Evolutionary conservation across 1,284 basidiomycete species (phyloP).

Genomic region (Ganoderma sp.): DNA sequence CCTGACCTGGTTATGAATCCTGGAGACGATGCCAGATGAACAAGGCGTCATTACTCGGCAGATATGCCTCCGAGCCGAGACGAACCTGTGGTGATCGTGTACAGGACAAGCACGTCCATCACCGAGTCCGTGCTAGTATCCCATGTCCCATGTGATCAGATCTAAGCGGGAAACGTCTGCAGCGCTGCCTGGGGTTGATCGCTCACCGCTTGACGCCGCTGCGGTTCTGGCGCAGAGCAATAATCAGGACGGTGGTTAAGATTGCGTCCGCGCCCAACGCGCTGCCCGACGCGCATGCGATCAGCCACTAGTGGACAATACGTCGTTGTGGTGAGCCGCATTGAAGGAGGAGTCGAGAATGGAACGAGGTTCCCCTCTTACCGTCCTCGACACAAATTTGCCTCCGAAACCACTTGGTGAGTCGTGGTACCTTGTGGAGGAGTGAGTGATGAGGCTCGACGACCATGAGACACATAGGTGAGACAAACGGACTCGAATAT

Average conservation of each 20-base stretch:
- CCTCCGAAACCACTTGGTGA: not conserved
- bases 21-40: not conserved
- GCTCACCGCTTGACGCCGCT: not conserved
- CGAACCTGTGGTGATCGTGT: slow-evolving; percentile 2
- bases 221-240: not conserved
- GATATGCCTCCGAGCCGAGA: not conserved
- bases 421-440: not conserved
- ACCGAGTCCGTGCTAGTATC: not conserved
- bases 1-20: not conserved
- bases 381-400: slow-evolving; percentile 1
- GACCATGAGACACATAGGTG: not conserved
- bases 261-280: not conserved
- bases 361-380: not conserved
- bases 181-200: no score
- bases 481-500: not conserved
- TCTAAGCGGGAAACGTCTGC: not conserved
- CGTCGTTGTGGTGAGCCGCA: not conserved
- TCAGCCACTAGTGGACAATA: not conserved
- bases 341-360: not conserved
- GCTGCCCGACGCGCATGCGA: not conserved
- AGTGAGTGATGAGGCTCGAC: not conserved
- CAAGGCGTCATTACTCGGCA: not conserved
- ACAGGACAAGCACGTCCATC: not conserved
- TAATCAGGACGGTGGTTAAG: not conserved
- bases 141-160: not conserved